These are phyloP conservation scores for Leptographium galeiforme DNA, from an alignment of 2,329 filamentous ascomycete genomes.

Conservation along the genomic window DNA sequence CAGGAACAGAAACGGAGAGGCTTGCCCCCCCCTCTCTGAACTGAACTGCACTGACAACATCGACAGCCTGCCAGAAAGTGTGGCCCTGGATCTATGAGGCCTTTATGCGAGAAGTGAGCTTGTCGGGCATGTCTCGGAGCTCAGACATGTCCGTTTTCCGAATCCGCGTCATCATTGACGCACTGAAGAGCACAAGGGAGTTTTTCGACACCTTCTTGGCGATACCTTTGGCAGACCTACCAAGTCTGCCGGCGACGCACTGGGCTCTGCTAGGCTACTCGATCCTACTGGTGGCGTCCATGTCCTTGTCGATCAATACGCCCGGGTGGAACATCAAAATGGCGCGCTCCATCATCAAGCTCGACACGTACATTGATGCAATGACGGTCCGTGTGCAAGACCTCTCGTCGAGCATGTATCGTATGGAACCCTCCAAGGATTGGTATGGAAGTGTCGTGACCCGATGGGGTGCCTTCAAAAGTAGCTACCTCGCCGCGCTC, in stretches of 20 bases:
- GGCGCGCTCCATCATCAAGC: constrained; percentile 1
- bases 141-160: neutral
- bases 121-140: constrained; percentile 3
- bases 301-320: neutral
- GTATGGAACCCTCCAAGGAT: neutral
- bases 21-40: neutral
- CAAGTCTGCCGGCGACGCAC: neutral
- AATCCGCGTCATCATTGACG: neutral
- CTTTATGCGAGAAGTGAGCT: constrained; percentile 1
- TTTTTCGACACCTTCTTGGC: constrained; percentile 1
- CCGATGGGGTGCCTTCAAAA: neutral
- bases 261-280: constrained; percentile 3
- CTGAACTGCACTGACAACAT: neutral
- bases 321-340: constrained; percentile 1
- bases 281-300: neutral
- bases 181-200: neutral
- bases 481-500: neutral
- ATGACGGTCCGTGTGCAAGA: neutral
- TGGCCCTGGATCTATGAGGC: constrained; percentile 2
- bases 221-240: neutral
- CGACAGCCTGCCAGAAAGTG: neutral
- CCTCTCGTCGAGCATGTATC: neutral
- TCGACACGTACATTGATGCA: constrained; percentile 2
- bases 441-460: neutral
- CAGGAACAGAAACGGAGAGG: neutral